A percentile compares a stretch with the other conserved stretches of the same genome.
These are phyloP conservation scores for Globisporangium radiosum DNA, from an alignment of 352 stramenopile species.

Conservation along the genomic window DNA sequence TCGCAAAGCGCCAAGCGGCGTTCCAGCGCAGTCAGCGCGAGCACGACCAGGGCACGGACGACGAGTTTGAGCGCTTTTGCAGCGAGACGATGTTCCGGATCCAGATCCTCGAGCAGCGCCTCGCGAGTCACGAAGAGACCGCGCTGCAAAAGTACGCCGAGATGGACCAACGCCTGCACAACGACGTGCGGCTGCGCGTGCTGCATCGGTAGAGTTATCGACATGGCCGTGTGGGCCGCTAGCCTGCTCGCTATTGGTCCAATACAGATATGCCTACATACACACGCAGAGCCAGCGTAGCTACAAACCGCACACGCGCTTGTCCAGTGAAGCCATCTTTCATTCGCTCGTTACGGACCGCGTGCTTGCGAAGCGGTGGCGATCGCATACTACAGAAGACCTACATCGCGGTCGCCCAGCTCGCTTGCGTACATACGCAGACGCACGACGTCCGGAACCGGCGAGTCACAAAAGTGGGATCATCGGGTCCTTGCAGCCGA, in stretches of 20 bases:
- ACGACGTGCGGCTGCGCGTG: conserved; percentile 73
- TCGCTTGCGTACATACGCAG: neutral
- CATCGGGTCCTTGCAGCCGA: conserved; percentile 6
- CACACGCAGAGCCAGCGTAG: neutral
- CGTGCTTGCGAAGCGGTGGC: conserved; percentile 5
- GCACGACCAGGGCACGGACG: conserved; percentile 87
- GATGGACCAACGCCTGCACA: conserved; percentile 89
- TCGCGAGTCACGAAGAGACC: conserved; percentile 89
- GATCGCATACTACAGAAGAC: conserved; percentile 31
- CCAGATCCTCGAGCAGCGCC: conserved; percentile 92
- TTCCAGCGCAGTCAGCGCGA: conserved; percentile 91
- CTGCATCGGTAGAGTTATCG: conserved; percentile 47
- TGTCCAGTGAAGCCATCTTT: conserved; percentile 62
- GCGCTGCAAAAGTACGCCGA: conserved; percentile 92
- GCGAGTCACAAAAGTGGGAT: conserved; percentile 7
- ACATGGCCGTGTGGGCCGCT: neutral
- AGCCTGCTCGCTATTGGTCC: too few relatives aligned
- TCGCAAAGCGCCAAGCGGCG: conserved; percentile 89
- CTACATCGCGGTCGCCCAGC: conserved; percentile 12
- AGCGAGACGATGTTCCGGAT: conserved; percentile 95
- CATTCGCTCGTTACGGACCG: conserved; percentile 63
- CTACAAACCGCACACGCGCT: too few relatives aligned
- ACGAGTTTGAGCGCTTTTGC: conserved; percentile 93
- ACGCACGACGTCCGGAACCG: neutral
- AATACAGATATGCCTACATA: neutral